Conservation (phyloP, 768 basidiomycete genomes). For the Termitomyces sp. region DNA sequence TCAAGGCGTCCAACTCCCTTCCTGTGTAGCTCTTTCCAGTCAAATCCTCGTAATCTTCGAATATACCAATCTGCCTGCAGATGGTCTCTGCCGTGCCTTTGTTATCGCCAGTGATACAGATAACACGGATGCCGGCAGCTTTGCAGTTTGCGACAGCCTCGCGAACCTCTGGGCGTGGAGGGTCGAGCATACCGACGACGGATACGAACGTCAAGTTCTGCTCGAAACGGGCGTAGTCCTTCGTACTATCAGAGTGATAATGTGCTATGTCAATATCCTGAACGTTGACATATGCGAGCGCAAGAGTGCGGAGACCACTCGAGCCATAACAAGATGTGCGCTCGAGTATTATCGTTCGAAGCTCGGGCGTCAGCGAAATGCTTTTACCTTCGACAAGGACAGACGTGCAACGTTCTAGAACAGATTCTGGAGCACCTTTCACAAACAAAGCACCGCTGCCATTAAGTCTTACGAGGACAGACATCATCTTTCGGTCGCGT, state of each 20-base stretch:
- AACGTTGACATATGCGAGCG: constrained; percentile 81
- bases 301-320: constrained; percentile 85
- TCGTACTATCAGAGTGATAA: constrained; percentile 74
- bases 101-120: constrained; percentile 98
- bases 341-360: constrained; percentile 57
- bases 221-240: constrained; percentile 89
- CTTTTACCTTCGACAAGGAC: constrained; percentile 60
- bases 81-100: constrained; percentile 98
- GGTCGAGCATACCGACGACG: constrained; percentile 96
- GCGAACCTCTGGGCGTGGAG: constrained; percentile 90
- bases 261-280: constrained; percentile 72
- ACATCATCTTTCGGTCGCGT: constrained; percentile 99
- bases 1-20: constrained; percentile 80
- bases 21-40: constrained; percentile 97
- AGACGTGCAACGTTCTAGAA: constrained; percentile 83
- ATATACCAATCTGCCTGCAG: constrained; percentile 93
- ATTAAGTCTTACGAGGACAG: constrained; percentile 76
- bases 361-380: constrained; percentile 56
- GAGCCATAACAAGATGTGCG: constrained; percentile 71
- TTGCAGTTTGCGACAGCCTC: constrained; percentile 85
- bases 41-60: constrained; percentile 79
- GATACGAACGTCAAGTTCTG: constrained; percentile 91
- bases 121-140: constrained; percentile 90
- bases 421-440: constrained; percentile 95
- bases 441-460: constrained; percentile 77